Evolutionary conservation across 177 flowering plant species (phyloP), one percentile per base, ranked within the genome.

Genomic region (Vitis hybrid): DNA sequence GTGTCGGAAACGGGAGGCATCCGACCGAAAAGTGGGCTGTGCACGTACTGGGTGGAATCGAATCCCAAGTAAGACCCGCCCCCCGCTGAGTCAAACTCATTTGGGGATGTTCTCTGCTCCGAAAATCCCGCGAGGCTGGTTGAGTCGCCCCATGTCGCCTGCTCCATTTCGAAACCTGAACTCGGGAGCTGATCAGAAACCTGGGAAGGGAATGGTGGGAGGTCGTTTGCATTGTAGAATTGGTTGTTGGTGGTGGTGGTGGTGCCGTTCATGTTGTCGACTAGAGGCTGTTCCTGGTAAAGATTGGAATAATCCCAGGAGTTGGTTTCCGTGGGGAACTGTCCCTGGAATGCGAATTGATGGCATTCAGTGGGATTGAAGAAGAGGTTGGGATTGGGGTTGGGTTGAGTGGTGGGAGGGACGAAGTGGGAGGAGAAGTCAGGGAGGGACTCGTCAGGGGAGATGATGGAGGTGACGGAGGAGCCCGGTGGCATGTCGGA

Each of bases 401-500:
- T 56, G 11, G 53, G 34, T n/a, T 69, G 78, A 34, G 73, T n/a
- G 60, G 55, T 5, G 50, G 67, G 61, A 26, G 62, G 57, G 39
- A 45, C 6, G 72, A 67, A 66, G 54, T 49, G 19, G 63, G 74
- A 8, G 5, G 74, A 63, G 18, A 54, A 5, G 62, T 51, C n/a
- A 2, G 39, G 67, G 14, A 55, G 73, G 58, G 66, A 29, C 31
- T 88, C 85, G 68, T 85, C 91, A 0, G 95, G 93, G 71, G 90
- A 89, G 72, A 89, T 45, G 54, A 86, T 84, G 66, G 91, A 79
- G 63, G 97, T 91, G 79, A 89, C 80, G 6, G 97, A 86, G 31
- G 89, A 86, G 54, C 88, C 90, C 1, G 85, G 84, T 0, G 93
- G 97, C 84, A 83, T 84, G 79, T 91, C 97, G 5, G 92, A 83